A percentile compares a stretch with the other conserved stretches of the same genome.
Evolutionary conservation across 2,329 filamentous ascomycete genomes (phyloP).

Genomic region (Aspergillus pseudonomiae): DNA sequence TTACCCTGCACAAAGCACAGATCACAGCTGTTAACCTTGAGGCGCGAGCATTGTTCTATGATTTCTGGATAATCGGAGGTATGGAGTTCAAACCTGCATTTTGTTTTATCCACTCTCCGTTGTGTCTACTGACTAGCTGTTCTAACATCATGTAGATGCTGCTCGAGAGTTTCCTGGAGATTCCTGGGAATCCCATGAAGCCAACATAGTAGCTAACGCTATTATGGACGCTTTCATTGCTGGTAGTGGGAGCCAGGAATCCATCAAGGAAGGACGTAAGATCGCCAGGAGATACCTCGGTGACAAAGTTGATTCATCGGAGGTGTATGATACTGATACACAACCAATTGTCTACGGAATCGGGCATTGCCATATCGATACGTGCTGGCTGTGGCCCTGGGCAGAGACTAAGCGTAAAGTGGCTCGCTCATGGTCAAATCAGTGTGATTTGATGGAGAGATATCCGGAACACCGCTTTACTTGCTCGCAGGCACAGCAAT

Average conservation of each 20-base stretch:
- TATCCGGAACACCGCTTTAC: conserved; percentile 94
- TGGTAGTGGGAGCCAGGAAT: conserved; percentile 70
- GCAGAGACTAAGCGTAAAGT: conserved; percentile 97
- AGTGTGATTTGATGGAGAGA: conserved; percentile 91
- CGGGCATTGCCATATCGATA: conserved; percentile 97
- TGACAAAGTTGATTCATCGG: conserved; percentile 74
- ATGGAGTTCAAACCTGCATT: conserved; percentile 16
- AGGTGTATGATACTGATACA: conserved; percentile 78
- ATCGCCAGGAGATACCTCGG: conserved; percentile 85
- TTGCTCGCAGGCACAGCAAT: conserved; percentile 94
- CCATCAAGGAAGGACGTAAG: conserved; percentile 76
- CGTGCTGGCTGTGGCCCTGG: conserved; percentile 98
- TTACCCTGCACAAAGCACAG: conserved; percentile 72
- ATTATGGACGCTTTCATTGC: conserved; percentile 91
- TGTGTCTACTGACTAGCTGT: background rate
- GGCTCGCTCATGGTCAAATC: conserved; percentile 92
- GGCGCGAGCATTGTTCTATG: conserved; percentile 80
- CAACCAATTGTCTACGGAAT: conserved; percentile 82
- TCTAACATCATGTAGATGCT: conserved; percentile 62
- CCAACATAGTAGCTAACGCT: conserved; percentile 77
- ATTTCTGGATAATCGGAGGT: conserved; percentile 88
- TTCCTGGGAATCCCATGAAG: conserved; percentile 86
- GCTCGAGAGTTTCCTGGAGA: conserved; percentile 87
- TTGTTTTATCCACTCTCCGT: background rate
- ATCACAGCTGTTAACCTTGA: conserved; percentile 88